Conservation (phyloP, 257 asterid genomes). For the Linderniella brevidens region DNA sequence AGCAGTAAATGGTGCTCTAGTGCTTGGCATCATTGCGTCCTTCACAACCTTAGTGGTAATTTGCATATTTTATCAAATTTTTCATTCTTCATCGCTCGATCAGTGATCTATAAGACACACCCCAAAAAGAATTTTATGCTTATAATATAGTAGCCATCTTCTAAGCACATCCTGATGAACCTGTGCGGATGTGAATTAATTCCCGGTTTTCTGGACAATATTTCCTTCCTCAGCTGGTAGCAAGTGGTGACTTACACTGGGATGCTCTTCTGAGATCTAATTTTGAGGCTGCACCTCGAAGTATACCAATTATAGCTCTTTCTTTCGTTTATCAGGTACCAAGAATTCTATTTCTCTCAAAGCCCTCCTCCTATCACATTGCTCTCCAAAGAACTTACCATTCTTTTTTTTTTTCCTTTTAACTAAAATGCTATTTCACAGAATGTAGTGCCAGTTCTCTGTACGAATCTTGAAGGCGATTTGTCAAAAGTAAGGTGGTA, state of each 20-base stretch:
- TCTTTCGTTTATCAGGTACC: constrained; percentile 92
- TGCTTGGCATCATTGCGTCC: constrained; percentile 48
- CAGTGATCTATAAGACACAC: background rate
- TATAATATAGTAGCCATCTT: background rate
- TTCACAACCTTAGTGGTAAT: constrained; percentile 82
- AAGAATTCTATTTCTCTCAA: background rate
- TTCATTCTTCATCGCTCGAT: background rate
- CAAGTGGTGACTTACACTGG: constrained; percentile 82
- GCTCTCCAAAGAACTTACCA: background rate
- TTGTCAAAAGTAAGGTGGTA: constrained; percentile 77
- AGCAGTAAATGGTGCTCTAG: constrained; percentile 69
- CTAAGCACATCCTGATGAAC: background rate
- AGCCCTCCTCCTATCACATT: background rate
- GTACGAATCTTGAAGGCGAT: constrained; percentile 91
- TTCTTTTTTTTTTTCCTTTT: too few species aligned
- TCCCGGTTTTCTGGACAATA: background rate
- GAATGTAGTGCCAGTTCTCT: constrained; percentile 93
- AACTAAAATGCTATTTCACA: constrained; percentile 15
- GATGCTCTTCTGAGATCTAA: constrained; percentile 67
- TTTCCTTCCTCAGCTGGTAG: constrained; percentile 35
- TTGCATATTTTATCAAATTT: constrained; percentile 6
- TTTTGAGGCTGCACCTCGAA: constrained; percentile 72
- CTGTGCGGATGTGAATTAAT: too few species aligned
- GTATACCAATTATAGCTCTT: constrained; percentile 88
- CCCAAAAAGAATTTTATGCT: too few species aligned